Evolutionary conservation across 495 filamentous ascomycete species (phyloP).

Genomic region (Rostrohypoxylon terebratum): DNA sequence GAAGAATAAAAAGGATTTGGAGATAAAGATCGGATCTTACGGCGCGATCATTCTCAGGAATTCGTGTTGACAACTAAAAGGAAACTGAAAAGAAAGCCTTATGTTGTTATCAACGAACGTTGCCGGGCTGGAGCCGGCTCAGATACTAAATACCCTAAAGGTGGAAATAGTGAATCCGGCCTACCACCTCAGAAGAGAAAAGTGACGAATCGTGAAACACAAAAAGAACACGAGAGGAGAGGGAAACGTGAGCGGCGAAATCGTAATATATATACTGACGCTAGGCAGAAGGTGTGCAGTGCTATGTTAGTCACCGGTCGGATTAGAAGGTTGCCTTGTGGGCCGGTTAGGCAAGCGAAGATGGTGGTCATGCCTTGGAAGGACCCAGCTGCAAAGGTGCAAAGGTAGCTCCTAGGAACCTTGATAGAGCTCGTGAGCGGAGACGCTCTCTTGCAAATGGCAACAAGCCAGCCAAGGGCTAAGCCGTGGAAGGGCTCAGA

Average conservation of each 20-base stretch:
- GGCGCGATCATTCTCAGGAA: constrained; percentile 27
- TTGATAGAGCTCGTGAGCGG: constrained; percentile 37
- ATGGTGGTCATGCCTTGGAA: constrained; percentile 47
- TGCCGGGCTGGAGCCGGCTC: constrained; percentile 49
- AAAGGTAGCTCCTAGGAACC: constrained; percentile 27
- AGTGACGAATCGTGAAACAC: constrained; percentile 36
- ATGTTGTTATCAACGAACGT: constrained; percentile 37
- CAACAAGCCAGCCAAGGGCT: constrained; percentile 42
- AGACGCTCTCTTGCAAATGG: constrained; percentile 26
- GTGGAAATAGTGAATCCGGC: constrained; percentile 30
- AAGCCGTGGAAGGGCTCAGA: constrained; percentile 44
- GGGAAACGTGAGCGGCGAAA: constrained; percentile 17
- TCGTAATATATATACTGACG: constrained; percentile 39
- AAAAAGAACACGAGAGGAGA: constrained; percentile 20
- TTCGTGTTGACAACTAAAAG: constrained; percentile 7
- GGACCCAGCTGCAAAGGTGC: constrained; percentile 28
- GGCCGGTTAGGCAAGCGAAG: constrained; percentile 34
- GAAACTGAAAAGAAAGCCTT: constrained; percentile 32
- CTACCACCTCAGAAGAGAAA: constrained; percentile 37
- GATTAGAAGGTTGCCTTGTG: constrained; percentile 47
- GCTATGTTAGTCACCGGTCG: constrained; percentile 48
- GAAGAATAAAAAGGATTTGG: constrained; percentile 3
- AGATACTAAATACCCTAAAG: constrained; percentile 36
- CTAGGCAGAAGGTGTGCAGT: constrained; percentile 45
- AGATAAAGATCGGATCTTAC: constrained; percentile 27